These are phyloP conservation scores for Geotrichum siamense DNA, from an alignment of 1,139 yeast species.

Conservation along the genomic window DNA sequence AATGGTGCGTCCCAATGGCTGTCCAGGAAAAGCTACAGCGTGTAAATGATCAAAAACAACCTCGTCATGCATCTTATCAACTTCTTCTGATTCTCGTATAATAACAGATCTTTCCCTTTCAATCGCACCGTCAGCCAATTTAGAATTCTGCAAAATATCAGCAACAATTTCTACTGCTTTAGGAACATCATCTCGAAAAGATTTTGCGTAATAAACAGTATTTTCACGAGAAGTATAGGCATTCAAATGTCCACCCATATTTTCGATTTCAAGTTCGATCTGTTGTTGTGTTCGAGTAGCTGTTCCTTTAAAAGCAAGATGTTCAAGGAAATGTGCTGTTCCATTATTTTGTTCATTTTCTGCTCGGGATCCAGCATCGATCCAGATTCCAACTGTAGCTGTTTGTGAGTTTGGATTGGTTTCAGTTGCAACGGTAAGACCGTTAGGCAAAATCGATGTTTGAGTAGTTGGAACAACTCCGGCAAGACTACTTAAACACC, in stretches of 20 bases:
- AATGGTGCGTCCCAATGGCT: constrained; percentile 95
- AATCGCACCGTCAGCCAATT: constrained; percentile 72
- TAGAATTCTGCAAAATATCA: constrained; percentile 83
- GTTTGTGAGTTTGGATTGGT: constrained; percentile 80
- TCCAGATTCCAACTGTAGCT: constrained; percentile 96
- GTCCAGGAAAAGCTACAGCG: constrained; percentile 82
- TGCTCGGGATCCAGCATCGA: constrained; percentile 97
- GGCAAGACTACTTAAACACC: constrained; percentile 24
- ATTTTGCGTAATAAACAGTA: constrained; percentile 92
- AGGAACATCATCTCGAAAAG: constrained; percentile 73
- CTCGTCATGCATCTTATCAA: constrained; percentile 96
- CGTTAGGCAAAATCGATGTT: constrained; percentile 67
- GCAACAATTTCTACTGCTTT: constrained; percentile 80
- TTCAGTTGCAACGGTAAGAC: constrained; percentile 91
- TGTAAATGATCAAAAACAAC: constrained; percentile 96
- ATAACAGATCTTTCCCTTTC: constrained; percentile 96
- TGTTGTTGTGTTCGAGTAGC: constrained; percentile 70
- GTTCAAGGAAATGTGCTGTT: constrained; percentile 95
- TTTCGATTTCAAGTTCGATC: constrained; percentile 88
- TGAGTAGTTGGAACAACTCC: constrained; percentile 41
- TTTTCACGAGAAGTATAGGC: constrained; percentile 97
- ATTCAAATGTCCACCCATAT: constrained; percentile 92
- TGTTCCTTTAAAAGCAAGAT: constrained; percentile 94
- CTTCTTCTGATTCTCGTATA: constrained; percentile 94
- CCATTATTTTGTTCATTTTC: constrained; percentile 81